Percentiles rank a stretch among this genome's conserved stretches.
These are phyloP conservation scores for Magnolia officinalis DNA, from an alignment of 164 flowering plant species.

Conservation along the genomic window DNA sequence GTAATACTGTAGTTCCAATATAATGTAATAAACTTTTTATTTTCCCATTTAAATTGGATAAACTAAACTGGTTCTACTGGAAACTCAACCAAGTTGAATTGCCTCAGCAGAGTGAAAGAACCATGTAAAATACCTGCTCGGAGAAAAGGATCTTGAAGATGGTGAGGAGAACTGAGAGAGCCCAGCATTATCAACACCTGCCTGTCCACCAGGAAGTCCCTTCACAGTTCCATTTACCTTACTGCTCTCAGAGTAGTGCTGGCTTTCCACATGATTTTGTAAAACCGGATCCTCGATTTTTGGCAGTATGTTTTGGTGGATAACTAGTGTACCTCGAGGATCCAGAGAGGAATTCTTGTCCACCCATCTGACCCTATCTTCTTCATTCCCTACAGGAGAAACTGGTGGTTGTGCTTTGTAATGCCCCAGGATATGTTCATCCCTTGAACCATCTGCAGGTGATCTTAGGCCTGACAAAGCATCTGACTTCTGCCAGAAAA, in stretches of 20 bases:
- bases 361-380: slow-evolving; percentile 25
- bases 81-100: too few relatives aligned
- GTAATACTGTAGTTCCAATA: slow-evolving; percentile 27
- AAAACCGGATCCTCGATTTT: slow-evolving; percentile 22
- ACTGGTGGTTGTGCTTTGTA: slow-evolving; percentile 28
- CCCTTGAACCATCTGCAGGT: slow-evolving; percentile 31
- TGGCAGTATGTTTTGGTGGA: slow-evolving; percentile 26
- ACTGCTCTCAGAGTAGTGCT: slow-evolving; percentile 25
- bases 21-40: too few relatives aligned
- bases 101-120: neutral
- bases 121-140: slow-evolving; percentile 42
- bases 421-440: slow-evolving; percentile 28
- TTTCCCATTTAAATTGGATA: too few relatives aligned
- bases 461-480: slow-evolving; percentile 27
- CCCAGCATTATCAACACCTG: slow-evolving; percentile 37
- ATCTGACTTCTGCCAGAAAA: slow-evolving; percentile 48
- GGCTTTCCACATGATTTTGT: slow-evolving; percentile 29
- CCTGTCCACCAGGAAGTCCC: slow-evolving; percentile 32
- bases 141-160: slow-evolving; percentile 50
- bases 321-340: slow-evolving; percentile 30
- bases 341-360: slow-evolving; percentile 18
- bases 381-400: slow-evolving; percentile 29
- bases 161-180: slow-evolving; percentile 56
- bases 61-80: too few relatives aligned
- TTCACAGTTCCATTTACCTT: slow-evolving; percentile 46